Evolutionary conservation across 129 eudicot genomes (phyloP), one percentile per base, ranked within the genome.

Genomic region (Helichrysum umbraculigerum): DNA sequence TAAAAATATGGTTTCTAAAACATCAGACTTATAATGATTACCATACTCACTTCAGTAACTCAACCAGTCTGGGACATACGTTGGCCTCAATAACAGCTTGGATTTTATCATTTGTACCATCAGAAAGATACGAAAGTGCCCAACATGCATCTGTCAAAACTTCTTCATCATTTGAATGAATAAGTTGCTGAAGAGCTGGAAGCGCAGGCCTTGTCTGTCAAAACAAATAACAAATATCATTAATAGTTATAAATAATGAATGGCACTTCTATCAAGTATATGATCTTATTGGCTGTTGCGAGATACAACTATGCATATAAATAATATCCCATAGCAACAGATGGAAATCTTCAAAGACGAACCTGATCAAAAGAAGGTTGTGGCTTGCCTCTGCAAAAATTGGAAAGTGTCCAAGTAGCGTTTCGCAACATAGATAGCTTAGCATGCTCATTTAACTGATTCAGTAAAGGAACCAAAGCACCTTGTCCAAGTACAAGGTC

Each of bases 301-400:
- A 29, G 50, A 12, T 66, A 7, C 35, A 73, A 57, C 28, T 17
- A 28, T 35, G 21, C 16, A 60, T 60, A 60, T 60, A 60, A 47
- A 66, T 5, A 32, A 50, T 6, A 60, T 22, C 60, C 60, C 7
- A 9, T 54, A 57, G 29, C 1, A 1, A 28, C 20, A 35, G 8
- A 25, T 17, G 52, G 4, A 14, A 33, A 42, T 54, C 44, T 8
- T 62, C 72, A 81, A 15, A 67, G 9, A 67, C 71, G 8, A 75
- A 91, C 97, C 97, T 88, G 94, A 21, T 86, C 91, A 78, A 86
- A 88, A 32, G 83, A 25, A 70, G 97, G 92, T 37, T 88, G 94
- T 6, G 94, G 97, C 79, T 91, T 91, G 85, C 97, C 94, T 74
- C 94, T 85, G 78, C 97, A 91, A 67, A 91, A 91, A 68, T 88